Evolutionary conservation across 768 basidiomycete species (phyloP).

Genomic region (Cystobasidium ongulense): DNA sequence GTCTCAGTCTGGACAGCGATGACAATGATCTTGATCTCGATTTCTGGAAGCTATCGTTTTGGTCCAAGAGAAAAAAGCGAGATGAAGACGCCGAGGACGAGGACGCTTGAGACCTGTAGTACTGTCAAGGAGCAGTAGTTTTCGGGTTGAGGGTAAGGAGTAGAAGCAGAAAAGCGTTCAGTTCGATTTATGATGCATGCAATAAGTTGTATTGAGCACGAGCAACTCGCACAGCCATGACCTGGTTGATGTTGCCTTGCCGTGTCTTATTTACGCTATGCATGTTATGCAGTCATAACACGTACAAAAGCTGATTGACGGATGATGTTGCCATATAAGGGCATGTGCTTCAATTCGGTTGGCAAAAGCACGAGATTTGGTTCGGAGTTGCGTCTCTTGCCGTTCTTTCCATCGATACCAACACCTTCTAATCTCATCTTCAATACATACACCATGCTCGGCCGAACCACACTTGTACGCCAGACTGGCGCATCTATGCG

Average conservation of each 20-base stretch:
- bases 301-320: background rate
- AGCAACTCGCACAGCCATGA: too few relatives aligned
- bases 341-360: background rate
- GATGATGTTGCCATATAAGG: background rate
- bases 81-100: too few relatives aligned
- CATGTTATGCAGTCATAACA: conserved; percentile 5
- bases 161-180: too few relatives aligned
- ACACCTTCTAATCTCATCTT: background rate
- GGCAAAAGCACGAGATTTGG: background rate
- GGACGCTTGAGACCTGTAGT: too few relatives aligned
- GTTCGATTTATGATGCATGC: too few relatives aligned
- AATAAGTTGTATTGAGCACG: background rate
- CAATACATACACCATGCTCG: background rate
- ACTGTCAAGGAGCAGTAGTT: too few relatives aligned
- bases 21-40: too few relatives aligned
- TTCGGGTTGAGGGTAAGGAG: too few relatives aligned
- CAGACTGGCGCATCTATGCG: background rate
- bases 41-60: too few relatives aligned
- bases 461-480: background rate
- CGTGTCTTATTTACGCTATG: background rate
- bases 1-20: too few relatives aligned
- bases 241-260: too few relatives aligned
- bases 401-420: background rate
- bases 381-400: background rate
- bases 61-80: too few relatives aligned